Conservation (phyloP, 225 moss, liverwort and hornwort species). For the Bryoerythrophyllum caledonicum region DNA sequence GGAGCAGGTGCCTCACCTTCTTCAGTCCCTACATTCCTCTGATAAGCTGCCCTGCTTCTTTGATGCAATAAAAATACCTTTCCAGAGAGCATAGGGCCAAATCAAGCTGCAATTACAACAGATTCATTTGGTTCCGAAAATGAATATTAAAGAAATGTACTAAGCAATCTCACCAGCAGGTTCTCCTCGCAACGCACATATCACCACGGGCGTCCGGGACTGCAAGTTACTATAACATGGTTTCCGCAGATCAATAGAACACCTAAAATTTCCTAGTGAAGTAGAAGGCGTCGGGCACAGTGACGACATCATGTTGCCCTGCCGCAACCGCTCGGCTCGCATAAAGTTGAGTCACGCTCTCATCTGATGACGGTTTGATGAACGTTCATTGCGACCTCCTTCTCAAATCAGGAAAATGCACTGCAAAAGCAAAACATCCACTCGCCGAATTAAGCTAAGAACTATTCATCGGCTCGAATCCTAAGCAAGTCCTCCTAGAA, state of each 20-base stretch:
- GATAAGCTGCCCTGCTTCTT: too few relatives aligned
- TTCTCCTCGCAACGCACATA: conserved; percentile 24
- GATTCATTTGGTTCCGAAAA: background rate
- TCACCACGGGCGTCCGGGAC: conserved; percentile 8
- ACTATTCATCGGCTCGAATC: background rate
- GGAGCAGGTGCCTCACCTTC: background rate
- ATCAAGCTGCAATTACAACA: conserved; percentile 3
- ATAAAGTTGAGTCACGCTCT: too few relatives aligned
- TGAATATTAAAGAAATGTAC: background rate
- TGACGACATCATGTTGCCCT: conserved; percentile 26
- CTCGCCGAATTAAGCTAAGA: background rate
- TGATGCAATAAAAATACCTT: too few relatives aligned
- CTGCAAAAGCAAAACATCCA: background rate
- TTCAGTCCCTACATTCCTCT: conserved; percentile 36
- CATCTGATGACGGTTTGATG: background rate
- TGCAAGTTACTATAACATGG: background rate
- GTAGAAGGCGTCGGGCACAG: background rate
- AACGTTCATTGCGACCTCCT: conserved; percentile 9
- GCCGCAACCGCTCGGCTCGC: background rate
- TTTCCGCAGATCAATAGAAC: background rate
- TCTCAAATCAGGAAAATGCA: background rate
- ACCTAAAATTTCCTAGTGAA: background rate
- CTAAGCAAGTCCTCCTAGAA: background rate
- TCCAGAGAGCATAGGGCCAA: too few relatives aligned
- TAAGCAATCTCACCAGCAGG: conserved; percentile 22